phyloP scores from a whole-genome alignment of 805 yeast species.

The Jamesozyma jinghongensis region DNA sequence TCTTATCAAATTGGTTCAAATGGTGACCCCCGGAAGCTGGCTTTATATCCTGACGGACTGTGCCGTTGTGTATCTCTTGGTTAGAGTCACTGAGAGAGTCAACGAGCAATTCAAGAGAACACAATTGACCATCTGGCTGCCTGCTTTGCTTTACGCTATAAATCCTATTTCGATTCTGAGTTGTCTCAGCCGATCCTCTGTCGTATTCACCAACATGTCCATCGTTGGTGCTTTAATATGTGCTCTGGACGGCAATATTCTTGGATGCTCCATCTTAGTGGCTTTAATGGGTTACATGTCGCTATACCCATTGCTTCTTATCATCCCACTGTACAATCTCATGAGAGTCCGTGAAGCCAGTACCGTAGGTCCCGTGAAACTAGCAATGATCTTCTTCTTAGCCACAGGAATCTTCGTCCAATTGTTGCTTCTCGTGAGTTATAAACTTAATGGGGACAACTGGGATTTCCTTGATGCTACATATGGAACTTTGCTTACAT shows the following conservation, averaged over 20 bases:
- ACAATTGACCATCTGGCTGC: slow-evolving; percentile 29
- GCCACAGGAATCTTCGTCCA: neutral
- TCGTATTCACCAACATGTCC: slow-evolving; percentile 49
- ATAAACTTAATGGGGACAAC: slow-evolving; percentile 30
- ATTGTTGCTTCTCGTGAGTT: slow-evolving; percentile 33
- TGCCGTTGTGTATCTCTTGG: slow-evolving; percentile 45
- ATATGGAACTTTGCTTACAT: slow-evolving; percentile 50
- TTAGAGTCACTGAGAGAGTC: neutral
- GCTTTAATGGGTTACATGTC: slow-evolving; percentile 57
- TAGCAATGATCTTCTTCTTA: slow-evolving; percentile 1
- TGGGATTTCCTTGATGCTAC: slow-evolving; percentile 43
- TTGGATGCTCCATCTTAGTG: slow-evolving; percentile 10
- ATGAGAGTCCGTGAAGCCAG: neutral
- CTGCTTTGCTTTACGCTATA: slow-evolving; percentile 58
- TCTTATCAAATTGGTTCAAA: slow-evolving; percentile 26
- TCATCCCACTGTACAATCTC: slow-evolving; percentile 37
- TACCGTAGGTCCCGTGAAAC: neutral
- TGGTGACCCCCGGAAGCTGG: neutral
- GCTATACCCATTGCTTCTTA: slow-evolving; percentile 50
- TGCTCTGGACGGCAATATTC: slow-evolving; percentile 34
- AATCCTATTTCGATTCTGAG: slow-evolving; percentile 75
- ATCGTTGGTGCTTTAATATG: slow-evolving; percentile 40
- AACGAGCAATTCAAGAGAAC: slow-evolving; percentile 27
- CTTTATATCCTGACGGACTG: slow-evolving; percentile 38
- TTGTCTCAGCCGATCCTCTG: slow-evolving; percentile 59